Evolutionary conservation across 2,329 filamentous ascomycete species (phyloP), one percentile per base, ranked within the genome.

Genomic region (Colletotrichum sp.): DNA sequence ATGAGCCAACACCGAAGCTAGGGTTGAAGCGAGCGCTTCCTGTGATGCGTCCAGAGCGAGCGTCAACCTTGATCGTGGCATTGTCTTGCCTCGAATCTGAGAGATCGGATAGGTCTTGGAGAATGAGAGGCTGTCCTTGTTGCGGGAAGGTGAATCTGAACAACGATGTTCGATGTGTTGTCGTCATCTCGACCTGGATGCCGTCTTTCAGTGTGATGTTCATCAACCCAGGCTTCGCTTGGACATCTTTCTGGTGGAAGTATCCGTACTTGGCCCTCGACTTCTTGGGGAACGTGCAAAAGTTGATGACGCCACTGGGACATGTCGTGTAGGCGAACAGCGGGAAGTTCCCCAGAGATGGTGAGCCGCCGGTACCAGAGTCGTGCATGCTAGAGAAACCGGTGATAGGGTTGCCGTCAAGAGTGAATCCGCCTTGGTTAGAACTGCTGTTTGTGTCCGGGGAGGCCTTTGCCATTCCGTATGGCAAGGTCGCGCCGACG

Each of bases 291-390:
- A 91, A 95, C 15, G 85, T 86, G 81, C 93, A 95, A 9, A 86
- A 85, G 79, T 94, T 87, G 70, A 95, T 83, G 52, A 92, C 89
- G 76, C 94, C 90, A 16, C 86, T 88, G 0, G 89, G 87, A 77
- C 94, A 95, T 55, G 87, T 86, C 6, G 89, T 84, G 76, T 94
- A 93, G 0, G 93, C 88, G 77, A 95, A 95, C 2, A 95, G 85
- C 0, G 94, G 92, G 69, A 95, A 95, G 80, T 94, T 95, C 16
- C 93, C 94, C 18, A 95, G 84, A 6, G 92, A 94, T 0, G 93
- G 91, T 2, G 84, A 83, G 9, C 87, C 87, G 27, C 91, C 91
- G 0, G 90, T 92, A 1, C 90, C 90, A 3, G 88, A 90, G 79
- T 92, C 91, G 80, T 92, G 90, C 84, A 92, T 86, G 48, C 88